Evolutionary conservation across 805 yeast genomes (phyloP), one percentile per base, ranked within the genome.

Genomic region (Ogataea siamensis): DNA sequence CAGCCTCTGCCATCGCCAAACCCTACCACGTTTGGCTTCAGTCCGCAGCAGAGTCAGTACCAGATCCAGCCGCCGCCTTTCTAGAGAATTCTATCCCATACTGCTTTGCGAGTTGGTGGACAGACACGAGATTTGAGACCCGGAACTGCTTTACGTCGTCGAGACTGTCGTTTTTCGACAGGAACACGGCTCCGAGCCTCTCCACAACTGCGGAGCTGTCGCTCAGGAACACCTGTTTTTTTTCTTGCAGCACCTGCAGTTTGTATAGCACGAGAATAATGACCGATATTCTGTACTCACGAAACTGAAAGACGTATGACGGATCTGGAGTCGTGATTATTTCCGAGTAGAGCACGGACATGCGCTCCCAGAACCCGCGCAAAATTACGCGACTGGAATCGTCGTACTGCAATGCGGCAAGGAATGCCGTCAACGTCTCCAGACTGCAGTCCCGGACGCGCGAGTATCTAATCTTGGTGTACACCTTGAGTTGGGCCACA

Each of bases 341-440:
- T 3, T 41, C 28, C 1, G 60, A 55, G 34, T 50, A 58, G 4
- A 45, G 23, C 12, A 54, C 32, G 5, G 58, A 51, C 2, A 58
- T 4, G 5, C 31, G 34, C 22, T 53, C 50, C 27, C 55, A 26
- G n/a, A 56, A 34, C 8, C 63, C 63, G 41, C 53, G 42, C 13
- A 57, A 23, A 3, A 55, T 39, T n/a, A 54, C 30, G 5, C 23
- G 13, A 2, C 32, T 10, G 13, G 24, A 16, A 9, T 7, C 12
- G 6, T 28, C 39, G n/a, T 28, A 21, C 27, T 49, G 50, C 28
- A 50, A 22, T 16, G n/a, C 32, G 3, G 42, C 32, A 18, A 50
- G 30, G 16, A 44, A 38, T n/a, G 22, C 29, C 28, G 37, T 36
- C 18, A 50, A 14, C 2, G 15, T 28, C 5, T 17, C 32, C 18